Conservation (phyloP, 2,329 filamentous ascomycete genomes). For the Lecanicillium sp. region DNA sequence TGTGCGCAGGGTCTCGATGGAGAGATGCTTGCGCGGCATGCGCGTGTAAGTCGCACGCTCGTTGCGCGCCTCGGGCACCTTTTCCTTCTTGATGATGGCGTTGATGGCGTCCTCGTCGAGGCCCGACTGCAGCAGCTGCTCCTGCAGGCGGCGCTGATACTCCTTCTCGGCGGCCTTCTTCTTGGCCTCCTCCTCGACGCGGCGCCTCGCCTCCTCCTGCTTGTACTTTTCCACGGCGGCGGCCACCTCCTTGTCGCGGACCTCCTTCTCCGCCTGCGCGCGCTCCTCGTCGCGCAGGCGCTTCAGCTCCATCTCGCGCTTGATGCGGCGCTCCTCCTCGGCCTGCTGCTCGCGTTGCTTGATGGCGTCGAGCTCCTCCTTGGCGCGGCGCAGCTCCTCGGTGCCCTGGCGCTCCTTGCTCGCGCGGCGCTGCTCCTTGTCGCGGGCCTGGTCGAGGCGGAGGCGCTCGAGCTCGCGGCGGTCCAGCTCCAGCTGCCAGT, state of each 20-base stretch:
- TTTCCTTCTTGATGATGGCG: constrained; percentile 53
- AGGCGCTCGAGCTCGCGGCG: constrained; percentile 41
- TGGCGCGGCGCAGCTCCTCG: constrained; percentile 44
- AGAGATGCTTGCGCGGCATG: constrained; percentile 56
- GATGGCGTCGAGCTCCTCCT: constrained; percentile 42
- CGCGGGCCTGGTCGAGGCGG: constrained; percentile 35
- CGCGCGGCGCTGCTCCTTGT: constrained; percentile 29
- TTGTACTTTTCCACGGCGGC: constrained; percentile 46
- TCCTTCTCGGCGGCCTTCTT: constrained; percentile 46
- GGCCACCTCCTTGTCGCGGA: constrained; percentile 39
- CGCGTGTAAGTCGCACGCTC: constrained; percentile 54
- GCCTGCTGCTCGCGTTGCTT: constrained; percentile 39
- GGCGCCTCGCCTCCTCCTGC: constrained; percentile 41
- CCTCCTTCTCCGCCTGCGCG: constrained; percentile 36
- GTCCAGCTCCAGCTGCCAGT: constrained; percentile 34
- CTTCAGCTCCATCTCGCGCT: constrained; percentile 45
- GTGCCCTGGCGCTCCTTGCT: constrained; percentile 39
- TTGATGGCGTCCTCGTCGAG: constrained; percentile 53
- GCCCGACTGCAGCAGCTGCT: constrained; percentile 53
- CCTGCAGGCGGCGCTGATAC: constrained; percentile 50
- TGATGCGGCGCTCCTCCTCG: constrained; percentile 46
- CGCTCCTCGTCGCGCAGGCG: constrained; percentile 41
- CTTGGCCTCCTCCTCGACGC: constrained; percentile 40
- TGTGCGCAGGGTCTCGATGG: constrained; percentile 52
- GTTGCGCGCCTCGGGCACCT: constrained; percentile 28